Percentiles rank a stretch among this genome's conserved stretches.
Evolutionary conservation across 2,329 filamentous ascomycete genomes (phyloP).

Genomic region (Hymenoscyphus scutula): DNA sequence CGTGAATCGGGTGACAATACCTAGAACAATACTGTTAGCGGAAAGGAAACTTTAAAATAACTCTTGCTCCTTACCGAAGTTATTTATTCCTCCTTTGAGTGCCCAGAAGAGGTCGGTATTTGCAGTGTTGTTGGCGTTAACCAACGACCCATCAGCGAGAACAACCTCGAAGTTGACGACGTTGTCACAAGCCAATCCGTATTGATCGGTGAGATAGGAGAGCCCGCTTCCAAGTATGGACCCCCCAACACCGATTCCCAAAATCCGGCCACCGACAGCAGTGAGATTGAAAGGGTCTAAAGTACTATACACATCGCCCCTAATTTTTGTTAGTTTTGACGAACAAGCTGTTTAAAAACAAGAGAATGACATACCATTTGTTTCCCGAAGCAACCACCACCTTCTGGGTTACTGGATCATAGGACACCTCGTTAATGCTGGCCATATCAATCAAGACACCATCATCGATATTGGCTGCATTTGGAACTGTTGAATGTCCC

Average conservation of each 20-base stretch:
- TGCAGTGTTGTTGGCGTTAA: constrained; percentile 1
- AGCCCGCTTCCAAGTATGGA: constrained; percentile 31
- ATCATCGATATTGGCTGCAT: neutral
- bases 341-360: constrained; percentile 18
- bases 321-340: constrained; percentile 41
- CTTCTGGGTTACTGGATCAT: neutral
- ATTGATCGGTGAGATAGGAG: constrained; percentile 1
- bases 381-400: constrained; percentile 36
- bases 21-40: constrained; percentile 18
- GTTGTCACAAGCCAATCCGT: constrained; percentile 3
- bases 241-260: constrained; percentile 41
- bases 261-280: constrained; percentile 20
- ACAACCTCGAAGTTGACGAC: constrained; percentile 3
- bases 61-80: constrained; percentile 8
- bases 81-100: constrained; percentile 5
- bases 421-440: constrained; percentile 3
- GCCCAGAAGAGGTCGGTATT: constrained; percentile 4
- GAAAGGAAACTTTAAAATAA: constrained; percentile 11
- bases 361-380: constrained; percentile 28
- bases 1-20: constrained; percentile 38
- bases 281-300: constrained; percentile 28
- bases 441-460: constrained; percentile 1
- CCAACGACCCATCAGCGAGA: neutral
- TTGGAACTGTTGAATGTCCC: neutral
- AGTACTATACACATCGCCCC: constrained; percentile 37